Evolutionary conservation across 1,284 basidiomycete genomes (phyloP).

Genomic region (Sporisorium reilianum): DNA sequence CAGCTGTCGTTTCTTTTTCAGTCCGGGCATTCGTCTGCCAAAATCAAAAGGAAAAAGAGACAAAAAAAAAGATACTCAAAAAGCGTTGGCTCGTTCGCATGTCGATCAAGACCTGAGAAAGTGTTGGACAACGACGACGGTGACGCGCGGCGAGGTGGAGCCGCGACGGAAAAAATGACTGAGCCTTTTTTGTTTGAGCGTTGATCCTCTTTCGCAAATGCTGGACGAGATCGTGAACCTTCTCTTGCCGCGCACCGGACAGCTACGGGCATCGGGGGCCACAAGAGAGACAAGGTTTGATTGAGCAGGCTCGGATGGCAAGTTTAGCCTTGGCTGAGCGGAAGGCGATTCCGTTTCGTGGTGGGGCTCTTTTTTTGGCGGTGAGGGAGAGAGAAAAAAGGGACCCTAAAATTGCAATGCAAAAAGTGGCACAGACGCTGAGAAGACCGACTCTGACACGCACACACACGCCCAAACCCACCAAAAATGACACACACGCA

Average conservation of each 20-base stretch:
- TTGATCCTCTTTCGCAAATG: slow-evolving; percentile 5
- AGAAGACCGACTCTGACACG: slow-evolving; percentile 3
- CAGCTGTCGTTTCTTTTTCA: too few relatives aligned
- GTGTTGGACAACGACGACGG: too few relatives aligned
- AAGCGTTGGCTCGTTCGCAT: slow-evolving; percentile 1
- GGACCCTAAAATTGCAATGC: too few relatives aligned
- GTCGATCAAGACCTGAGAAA: not conserved
- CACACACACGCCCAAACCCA: not conserved
- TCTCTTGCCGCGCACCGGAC: too few relatives aligned
- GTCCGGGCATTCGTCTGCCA: too few relatives aligned
- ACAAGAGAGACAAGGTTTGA: too few relatives aligned
- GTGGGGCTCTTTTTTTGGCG: too few relatives aligned
- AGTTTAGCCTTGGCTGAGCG: slow-evolving; percentile 1
- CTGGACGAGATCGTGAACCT: too few relatives aligned
- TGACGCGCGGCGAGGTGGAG: not conserved
- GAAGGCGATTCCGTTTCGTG: not conserved
- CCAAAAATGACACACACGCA: not conserved
- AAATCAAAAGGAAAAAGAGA: not conserved
- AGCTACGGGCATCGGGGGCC: not conserved
- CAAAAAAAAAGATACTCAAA: not conserved
- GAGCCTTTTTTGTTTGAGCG: not conserved
- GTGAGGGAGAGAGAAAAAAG: too few relatives aligned
- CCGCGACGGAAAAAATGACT: too few relatives aligned
- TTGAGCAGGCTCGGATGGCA: too few relatives aligned
- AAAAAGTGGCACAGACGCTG: not conserved